A percentile compares a stretch with the other conserved stretches of the same genome.
These are phyloP conservation scores for Saitozyma podzolica DNA, from an alignment of 768 basidiomycete genomes.

Conservation along the genomic window DNA sequence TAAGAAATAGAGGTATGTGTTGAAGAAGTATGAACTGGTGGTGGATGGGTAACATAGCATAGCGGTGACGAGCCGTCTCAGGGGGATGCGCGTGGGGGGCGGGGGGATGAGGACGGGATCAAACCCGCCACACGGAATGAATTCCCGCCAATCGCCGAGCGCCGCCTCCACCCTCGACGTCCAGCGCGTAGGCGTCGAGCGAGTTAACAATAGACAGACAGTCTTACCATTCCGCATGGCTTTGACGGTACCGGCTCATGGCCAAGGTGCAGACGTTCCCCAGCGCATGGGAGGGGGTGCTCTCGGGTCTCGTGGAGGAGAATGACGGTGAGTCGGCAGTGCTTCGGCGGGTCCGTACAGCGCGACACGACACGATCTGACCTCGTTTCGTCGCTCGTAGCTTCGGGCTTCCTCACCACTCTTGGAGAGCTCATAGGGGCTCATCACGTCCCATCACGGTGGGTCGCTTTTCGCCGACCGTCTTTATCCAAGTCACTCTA, in stretches of 20 bases:
- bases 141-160: not conserved
- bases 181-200: not conserved
- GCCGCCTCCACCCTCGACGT: not conserved
- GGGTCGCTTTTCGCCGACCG: not conserved
- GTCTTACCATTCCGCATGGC: not conserved
- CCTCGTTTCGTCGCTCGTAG: slow-evolving; percentile 3
- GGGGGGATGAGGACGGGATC: not conserved
- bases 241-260: not conserved
- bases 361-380: not conserved
- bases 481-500: not conserved
- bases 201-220: not conserved
- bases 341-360: no score
- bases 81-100: not conserved
- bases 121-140: no score
- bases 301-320: slow-evolving; percentile 26
- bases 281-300: slow-evolving; percentile 18
- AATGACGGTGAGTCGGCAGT: slow-evolving; percentile 18
- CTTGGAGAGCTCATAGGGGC: slow-evolving; percentile 9
- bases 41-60: not conserved
- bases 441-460: slow-evolving; percentile 21
- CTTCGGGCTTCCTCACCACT: slow-evolving; percentile 14
- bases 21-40: not conserved
- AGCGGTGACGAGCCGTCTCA: slow-evolving; percentile 2
- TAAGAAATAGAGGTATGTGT: not conserved
- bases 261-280: slow-evolving; percentile 10